phyloP scores from a whole-genome alignment of 1,284 basidiomycete genomes.

The Rhodotorula sp. region DNA sequence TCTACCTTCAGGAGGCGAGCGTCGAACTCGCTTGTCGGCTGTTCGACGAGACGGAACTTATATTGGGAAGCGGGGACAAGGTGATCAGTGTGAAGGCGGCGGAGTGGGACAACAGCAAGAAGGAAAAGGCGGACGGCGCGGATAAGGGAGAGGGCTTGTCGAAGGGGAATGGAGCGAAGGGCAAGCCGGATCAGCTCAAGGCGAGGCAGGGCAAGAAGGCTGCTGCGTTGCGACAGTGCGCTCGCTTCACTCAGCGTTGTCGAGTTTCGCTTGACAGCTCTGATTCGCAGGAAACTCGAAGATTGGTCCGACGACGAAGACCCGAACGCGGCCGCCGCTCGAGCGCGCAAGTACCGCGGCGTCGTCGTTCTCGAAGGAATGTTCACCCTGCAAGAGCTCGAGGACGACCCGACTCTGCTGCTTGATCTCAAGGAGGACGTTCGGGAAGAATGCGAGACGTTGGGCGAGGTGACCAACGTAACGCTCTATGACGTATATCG shows the following conservation, averaged over 20 bases:
- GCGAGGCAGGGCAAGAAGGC: conserved; percentile 64
- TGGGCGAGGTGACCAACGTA: conserved; percentile 96
- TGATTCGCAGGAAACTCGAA: conserved; percentile 62
- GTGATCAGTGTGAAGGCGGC: conserved; percentile 81
- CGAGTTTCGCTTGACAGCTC: neutral
- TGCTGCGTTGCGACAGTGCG: conserved; percentile 83
- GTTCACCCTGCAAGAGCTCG: conserved; percentile 85
- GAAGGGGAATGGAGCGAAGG: neutral
- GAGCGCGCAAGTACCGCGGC: conserved; percentile 44
- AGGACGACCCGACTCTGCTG: conserved; percentile 79
- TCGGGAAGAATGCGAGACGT: conserved; percentile 81
- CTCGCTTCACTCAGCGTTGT: neutral
- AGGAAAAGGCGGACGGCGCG: conserved; percentile 30
- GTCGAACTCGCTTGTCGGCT: conserved; percentile 80
- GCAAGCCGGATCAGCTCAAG: conserved; percentile 56
- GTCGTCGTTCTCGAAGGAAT: conserved; percentile 92
- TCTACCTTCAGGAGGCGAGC: conserved; percentile 96
- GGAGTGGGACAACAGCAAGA: conserved; percentile 63
- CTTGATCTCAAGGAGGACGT: conserved; percentile 96
- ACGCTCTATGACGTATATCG: conserved; percentile 87
- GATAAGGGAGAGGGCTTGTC: conserved; percentile 48
- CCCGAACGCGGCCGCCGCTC: conserved; percentile 55
- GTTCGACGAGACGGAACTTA: conserved; percentile 87
- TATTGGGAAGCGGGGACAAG: conserved; percentile 56
- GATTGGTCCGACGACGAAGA: conserved; percentile 71